Evolutionary conservation across 441 rosid species (phyloP), one percentile per base, ranked within the genome.

Genomic region (Populus hybrid): DNA sequence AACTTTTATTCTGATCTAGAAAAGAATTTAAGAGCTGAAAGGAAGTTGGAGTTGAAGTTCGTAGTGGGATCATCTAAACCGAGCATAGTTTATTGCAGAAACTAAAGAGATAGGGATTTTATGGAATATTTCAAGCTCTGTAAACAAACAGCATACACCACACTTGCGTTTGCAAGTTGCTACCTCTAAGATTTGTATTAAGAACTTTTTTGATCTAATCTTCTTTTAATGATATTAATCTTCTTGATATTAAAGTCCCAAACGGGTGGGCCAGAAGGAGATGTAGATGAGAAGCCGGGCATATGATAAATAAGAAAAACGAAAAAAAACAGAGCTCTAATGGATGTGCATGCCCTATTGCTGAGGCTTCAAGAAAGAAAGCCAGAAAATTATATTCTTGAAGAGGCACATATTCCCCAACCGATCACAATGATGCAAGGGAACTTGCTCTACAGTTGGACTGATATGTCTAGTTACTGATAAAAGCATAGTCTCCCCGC

Each of bases 131-230:
- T 73, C n/a, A n/a, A 74, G 69, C 24, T 70, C 77, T 46, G 68
- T 73, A 83, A 50, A 65, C 65, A 78, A 78, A 76, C 53, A 64
- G 38, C 10, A 70, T 53, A 50, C n/a, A 64, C n/a, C 69, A 76
- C 79, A 75, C 72, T 76, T 76, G 84, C 86, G 85, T 83, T 69
- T 82, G 73, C 87, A 82, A 85, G 86, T 79, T 85, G 86, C 83
- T 82, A 69, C 86, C 84, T 73, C 82, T 70, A 30, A 78, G 87
- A 82, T 84, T 76, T 82, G 86, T n/a, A n/a, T 70, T 79, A 53
- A 50, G 67, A n/a, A 84, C 80, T 50, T 50, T 50, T 50, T 50
- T 50, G 19, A 50, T 50, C 59, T 50, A 50, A 50, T 50, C 59
- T 50, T 50, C 2, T 50, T 46, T 50, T 50, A 50, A 50, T 50